Evolutionary conservation across 1,284 basidiomycete genomes (phyloP), one percentile per base, ranked within the genome.

Genomic region (Sporisorium iseilematis-ciliati): DNA sequence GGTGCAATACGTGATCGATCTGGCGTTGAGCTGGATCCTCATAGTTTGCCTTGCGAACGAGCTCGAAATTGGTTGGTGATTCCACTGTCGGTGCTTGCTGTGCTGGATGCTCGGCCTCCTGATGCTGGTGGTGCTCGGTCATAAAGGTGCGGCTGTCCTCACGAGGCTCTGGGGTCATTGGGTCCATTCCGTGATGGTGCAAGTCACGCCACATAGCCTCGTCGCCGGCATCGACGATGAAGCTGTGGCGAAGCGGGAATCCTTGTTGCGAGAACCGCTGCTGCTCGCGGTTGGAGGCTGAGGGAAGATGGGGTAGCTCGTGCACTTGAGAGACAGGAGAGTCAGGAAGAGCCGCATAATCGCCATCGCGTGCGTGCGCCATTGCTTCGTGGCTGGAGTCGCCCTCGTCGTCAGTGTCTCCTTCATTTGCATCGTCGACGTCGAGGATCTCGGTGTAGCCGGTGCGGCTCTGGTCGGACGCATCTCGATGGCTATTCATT

Each of bases 171-270:
- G 62, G 62, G 38, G 54, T 45, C 45, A 63, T 51, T 7, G 38
- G 46, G 21, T 63, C 60, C 40, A 62, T 55, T 2, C 20, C 66
- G 40, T 62, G 65, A 18, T 63, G 67, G 23, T 64, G 69, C 50
- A 72, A 25, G 25, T 72, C 64, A 12, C 57, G 65, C 70, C 70
- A 72, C 56, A 67, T 64, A 42, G 53, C 57, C 38, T 72, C 70
- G 21, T 72, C 70, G 25, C 59, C 57, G n/a, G 55, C 62, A 50
- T 65, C 62, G 4, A 65, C 33, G 38, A 66, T 64, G 52, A 68
- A 65, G 65, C 59, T 65, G 57, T 67, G 61, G 26, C 59, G 58
- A 6, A 60, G 51, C 21, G 57, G 45, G 46, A 66, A 58, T 8
- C 42, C 29, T 29, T 52, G 21, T 2, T 48, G 49, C 31, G 54